These are phyloP conservation scores for Thraustochytrium striatum DNA, from an alignment of 352 stramenopile genomes.

Conservation along the genomic window DNA sequence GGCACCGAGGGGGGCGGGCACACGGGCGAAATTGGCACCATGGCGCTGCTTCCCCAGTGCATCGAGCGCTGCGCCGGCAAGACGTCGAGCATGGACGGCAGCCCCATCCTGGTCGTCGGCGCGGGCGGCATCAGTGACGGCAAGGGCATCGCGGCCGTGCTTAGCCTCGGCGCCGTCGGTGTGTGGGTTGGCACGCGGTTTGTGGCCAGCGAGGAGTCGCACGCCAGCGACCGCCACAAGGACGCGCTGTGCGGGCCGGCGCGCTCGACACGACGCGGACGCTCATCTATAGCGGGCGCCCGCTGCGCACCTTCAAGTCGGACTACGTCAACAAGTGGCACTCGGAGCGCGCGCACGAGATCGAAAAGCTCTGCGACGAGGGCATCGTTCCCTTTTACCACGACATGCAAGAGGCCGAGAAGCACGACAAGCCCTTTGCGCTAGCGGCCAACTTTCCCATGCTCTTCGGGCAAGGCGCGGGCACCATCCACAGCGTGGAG, in stretches of 20 bases:
- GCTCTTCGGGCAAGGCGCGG: conserved; percentile 48
- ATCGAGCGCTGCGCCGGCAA: conserved; percentile 40
- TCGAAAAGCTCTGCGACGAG: conserved; percentile 40
- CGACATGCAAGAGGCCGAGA: conserved; percentile 39
- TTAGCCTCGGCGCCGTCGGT: conserved; percentile 26
- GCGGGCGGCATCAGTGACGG: conserved; percentile 33
- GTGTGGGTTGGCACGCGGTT: conserved; percentile 49
- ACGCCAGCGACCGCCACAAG: conserved; percentile 45
- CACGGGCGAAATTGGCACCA: conserved; percentile 46
- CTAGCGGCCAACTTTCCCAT: conserved; percentile 37
- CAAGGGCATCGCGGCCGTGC: conserved; percentile 30
- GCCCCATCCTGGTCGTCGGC: conserved; percentile 42
- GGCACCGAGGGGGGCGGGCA: conserved; percentile 40
- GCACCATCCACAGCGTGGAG: conserved; percentile 30
- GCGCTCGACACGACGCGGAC: conserved; percentile 40
- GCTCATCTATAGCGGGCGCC: conserved; percentile 46
- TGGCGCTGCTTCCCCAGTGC: conserved; percentile 40
- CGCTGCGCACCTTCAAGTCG: conserved; percentile 32
- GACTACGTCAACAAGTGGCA: conserved; percentile 36
- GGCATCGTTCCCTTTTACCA: conserved; percentile 31
- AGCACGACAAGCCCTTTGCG: conserved; percentile 24
- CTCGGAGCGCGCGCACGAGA: conserved; percentile 16
- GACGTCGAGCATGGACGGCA: conserved; percentile 26
- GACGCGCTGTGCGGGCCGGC: conserved; percentile 8
- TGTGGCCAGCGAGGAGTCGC: conserved; percentile 25